phyloP scores from a whole-genome alignment of 306 rosid species.

The Ochetophila trinervis region DNA sequence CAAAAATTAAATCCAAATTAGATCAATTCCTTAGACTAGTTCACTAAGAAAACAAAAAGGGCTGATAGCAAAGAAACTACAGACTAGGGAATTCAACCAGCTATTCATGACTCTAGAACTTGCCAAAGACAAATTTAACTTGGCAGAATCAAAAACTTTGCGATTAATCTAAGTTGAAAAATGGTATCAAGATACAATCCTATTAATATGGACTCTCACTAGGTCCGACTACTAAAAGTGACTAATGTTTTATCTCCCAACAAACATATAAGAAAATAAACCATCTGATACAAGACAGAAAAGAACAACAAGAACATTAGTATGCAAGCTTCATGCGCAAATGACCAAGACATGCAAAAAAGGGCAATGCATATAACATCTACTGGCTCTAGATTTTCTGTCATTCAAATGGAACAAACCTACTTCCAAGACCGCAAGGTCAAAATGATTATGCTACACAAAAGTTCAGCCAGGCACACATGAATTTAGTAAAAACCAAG shows the following conservation, averaged over 20 bases:
- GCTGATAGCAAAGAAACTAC: constrained; percentile 2
- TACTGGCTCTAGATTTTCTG: constrained; percentile 3
- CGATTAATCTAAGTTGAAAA: background rate
- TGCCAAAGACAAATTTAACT: background rate
- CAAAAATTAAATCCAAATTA: constrained; percentile 9
- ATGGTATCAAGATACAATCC: background rate
- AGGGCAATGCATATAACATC: background rate
- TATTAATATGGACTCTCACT: background rate
- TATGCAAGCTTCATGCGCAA: too few species aligned
- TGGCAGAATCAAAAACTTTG: background rate
- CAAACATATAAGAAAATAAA: background rate
- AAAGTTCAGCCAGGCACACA: background rate
- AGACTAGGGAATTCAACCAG: background rate
- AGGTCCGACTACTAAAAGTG: background rate
- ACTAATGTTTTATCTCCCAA: background rate
- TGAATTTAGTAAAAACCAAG: background rate
- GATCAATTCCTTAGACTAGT: background rate
- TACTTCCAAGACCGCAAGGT: background rate
- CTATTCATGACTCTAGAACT: background rate
- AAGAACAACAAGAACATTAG: background rate
- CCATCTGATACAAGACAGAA: background rate
- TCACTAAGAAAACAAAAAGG: background rate
- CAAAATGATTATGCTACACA: background rate
- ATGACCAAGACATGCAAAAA: too few species aligned
- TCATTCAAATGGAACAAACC: constrained; percentile 1